Evolutionary conservation across 768 basidiomycete species (phyloP).

Genomic region (Termitomyces heimii): DNA sequence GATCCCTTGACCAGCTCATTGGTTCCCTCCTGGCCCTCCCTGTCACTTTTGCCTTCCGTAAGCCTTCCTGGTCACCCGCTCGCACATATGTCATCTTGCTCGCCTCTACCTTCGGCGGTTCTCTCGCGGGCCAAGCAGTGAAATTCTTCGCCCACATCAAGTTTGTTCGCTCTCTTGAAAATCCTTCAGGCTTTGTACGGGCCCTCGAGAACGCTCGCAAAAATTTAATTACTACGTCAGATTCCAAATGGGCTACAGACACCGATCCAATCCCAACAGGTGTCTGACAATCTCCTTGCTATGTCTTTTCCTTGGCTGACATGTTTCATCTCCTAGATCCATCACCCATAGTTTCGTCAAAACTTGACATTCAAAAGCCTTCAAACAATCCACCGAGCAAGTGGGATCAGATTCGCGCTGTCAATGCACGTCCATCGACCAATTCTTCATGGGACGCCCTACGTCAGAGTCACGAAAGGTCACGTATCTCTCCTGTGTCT

Average conservation of each 20-base stretch:
- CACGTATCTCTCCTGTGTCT: constrained; percentile 15
- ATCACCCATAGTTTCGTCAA: constrained; percentile 5
- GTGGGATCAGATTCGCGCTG: constrained; percentile 66
- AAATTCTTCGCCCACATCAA: constrained; percentile 25
- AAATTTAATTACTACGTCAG: constrained; percentile 26
- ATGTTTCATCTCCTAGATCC: constrained; percentile 3
- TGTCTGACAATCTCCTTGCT: neutral
- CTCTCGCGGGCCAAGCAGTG: constrained; percentile 22
- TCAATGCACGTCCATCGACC: constrained; percentile 33
- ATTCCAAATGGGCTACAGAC: constrained; percentile 11
- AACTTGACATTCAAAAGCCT: constrained; percentile 6
- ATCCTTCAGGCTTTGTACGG: constrained; percentile 31
- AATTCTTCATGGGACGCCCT: constrained; percentile 66
- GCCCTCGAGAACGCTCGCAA: constrained; percentile 40
- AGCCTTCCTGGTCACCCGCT: constrained; percentile 15
- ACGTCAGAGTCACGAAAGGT: constrained; percentile 50
- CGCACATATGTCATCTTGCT: constrained; percentile 15
- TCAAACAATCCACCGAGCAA: constrained; percentile 24
- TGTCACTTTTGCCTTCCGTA: constrained; percentile 15
- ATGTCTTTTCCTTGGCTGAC: neutral
- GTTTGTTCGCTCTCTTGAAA: constrained; percentile 32
- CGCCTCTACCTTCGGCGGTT: constrained; percentile 23
- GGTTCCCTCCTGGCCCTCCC: constrained; percentile 11
- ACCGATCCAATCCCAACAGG: constrained; percentile 7
- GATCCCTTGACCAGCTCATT: constrained; percentile 7